Conservation (phyloP, 1,284 basidiomycete genomes). For the Leccinum griseonigrum region DNA sequence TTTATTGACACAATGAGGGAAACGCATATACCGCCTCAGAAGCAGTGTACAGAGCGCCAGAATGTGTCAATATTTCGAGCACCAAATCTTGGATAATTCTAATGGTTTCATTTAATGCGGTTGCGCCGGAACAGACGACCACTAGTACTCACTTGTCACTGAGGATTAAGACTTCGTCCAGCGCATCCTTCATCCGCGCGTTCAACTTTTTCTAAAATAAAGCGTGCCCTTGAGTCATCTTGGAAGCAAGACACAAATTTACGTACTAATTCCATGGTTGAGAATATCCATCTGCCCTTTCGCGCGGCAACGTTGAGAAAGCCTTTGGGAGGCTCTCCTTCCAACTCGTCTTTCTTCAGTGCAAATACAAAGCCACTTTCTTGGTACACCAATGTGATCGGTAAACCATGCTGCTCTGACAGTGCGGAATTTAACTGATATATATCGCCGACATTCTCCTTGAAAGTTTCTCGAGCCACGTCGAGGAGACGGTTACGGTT, state of each 20-base stretch:
- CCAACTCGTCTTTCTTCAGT: slow-evolving; percentile 63
- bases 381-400: slow-evolving; percentile 66
- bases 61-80: slow-evolving; percentile 57
- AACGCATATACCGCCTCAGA: slow-evolving; percentile 71
- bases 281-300: slow-evolving; percentile 73
- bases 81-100: slow-evolving; percentile 77
- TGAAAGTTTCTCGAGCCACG: slow-evolving; percentile 89
- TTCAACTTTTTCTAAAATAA: slow-evolving; percentile 70
- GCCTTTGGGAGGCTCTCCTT: slow-evolving; percentile 60
- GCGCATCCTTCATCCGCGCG: slow-evolving; percentile 77
- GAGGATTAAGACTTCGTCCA: slow-evolving; percentile 79
- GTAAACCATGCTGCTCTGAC: slow-evolving; percentile 59
- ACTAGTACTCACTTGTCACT: slow-evolving; percentile 60
- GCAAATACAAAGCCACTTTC: slow-evolving; percentile 71
- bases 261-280: slow-evolving; percentile 75
- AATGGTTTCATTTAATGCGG: slow-evolving; percentile 4
- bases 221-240: neutral
- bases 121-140: neutral
- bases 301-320: slow-evolving; percentile 70
- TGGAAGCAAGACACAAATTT: neutral
- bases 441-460: slow-evolving; percentile 87
- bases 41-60: slow-evolving; percentile 79
- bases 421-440: slow-evolving; percentile 60
- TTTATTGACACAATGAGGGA: neutral
- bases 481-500: slow-evolving; percentile 83